Conservation (phyloP, 495 filamentous ascomycete species). For the Aspergillus funiculosus region DNA sequence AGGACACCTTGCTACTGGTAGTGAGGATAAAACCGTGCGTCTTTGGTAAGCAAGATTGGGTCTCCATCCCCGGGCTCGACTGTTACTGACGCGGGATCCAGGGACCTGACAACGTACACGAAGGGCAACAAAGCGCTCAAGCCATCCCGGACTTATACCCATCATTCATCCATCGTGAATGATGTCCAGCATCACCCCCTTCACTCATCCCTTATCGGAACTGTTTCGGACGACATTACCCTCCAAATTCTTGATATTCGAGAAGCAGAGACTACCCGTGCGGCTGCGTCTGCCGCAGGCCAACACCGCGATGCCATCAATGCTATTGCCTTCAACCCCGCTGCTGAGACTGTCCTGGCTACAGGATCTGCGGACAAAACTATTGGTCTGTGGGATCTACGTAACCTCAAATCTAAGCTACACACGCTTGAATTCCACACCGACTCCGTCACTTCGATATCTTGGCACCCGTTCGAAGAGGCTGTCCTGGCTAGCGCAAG, state of each 20-base stretch:
- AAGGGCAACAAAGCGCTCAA: slow-evolving; percentile 64
- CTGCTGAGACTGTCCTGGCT: slow-evolving; percentile 76
- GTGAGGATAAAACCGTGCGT: slow-evolving; percentile 82
- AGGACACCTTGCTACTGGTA: slow-evolving; percentile 82
- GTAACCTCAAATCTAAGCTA: slow-evolving; percentile 78
- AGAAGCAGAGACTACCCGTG: slow-evolving; percentile 51
- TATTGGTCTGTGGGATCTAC: slow-evolving; percentile 91
- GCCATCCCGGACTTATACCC: slow-evolving; percentile 69
- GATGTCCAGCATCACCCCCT: slow-evolving; percentile 92
- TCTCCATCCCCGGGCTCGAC: not conserved
- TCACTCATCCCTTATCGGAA: slow-evolving; percentile 75
- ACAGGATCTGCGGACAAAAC: slow-evolving; percentile 93
- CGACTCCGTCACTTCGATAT: slow-evolving; percentile 81
- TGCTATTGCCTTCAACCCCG: slow-evolving; percentile 86
- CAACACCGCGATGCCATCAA: slow-evolving; percentile 90
- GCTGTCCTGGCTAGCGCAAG: slow-evolving; percentile 83
- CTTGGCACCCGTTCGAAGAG: slow-evolving; percentile 89
- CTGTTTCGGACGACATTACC: slow-evolving; percentile 91
- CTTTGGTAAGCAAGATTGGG: slow-evolving; percentile 64
- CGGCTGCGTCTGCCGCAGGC: slow-evolving; percentile 58
- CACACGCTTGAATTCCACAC: slow-evolving; percentile 80
- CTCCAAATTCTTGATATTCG: slow-evolving; percentile 87
- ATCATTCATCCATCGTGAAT: slow-evolving; percentile 88
- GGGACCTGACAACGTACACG: slow-evolving; percentile 71
- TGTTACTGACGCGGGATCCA: slow-evolving; percentile 28